Evolutionary conservation across 345 rosid genomes (phyloP).

Genomic region (Hibiscus mutabilis): DNA sequence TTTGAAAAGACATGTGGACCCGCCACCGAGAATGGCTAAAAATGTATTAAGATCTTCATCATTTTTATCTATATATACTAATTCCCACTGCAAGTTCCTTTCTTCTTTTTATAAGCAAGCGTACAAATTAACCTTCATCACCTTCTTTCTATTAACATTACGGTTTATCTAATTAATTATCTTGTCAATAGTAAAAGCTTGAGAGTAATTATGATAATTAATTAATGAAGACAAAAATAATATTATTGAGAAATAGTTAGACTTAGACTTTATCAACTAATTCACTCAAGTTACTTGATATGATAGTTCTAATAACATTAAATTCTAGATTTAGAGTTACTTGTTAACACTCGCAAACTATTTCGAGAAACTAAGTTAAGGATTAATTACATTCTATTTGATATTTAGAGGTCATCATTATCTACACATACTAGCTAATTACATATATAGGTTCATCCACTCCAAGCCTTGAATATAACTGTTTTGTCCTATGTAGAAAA

Average conservation of each 20-base stretch:
- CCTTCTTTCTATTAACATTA: not conserved
- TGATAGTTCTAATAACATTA: too few species aligned
- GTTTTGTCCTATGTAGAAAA: constrained; percentile 34
- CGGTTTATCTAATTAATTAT: not conserved
- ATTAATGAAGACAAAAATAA: not conserved
- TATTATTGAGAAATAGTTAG: not conserved
- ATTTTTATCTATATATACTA: not conserved
- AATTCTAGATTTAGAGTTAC: not conserved
- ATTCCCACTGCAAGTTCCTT: not conserved
- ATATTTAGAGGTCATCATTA: not conserved
- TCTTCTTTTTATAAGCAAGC: not conserved
- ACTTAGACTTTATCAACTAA: not conserved
- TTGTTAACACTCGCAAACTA: not conserved
- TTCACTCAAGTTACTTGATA: not conserved
- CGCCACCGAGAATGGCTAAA: too few species aligned
- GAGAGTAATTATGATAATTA: not conserved
- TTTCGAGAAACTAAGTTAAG: not conserved
- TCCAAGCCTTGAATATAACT: constrained; percentile 42
- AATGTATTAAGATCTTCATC: too few species aligned
- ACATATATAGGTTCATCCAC: constrained; percentile 42
- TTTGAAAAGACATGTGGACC: too few species aligned
- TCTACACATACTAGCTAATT: not conserved
- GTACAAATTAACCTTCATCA: not conserved
- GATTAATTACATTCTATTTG: constrained; percentile 7
- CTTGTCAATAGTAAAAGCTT: not conserved